Percentiles rank a stretch among this genome's conserved stretches.
These are phyloP conservation scores for Heterobasidion occidentale DNA, from an alignment of 1,284 basidiomycete species.

Conservation along the genomic window DNA sequence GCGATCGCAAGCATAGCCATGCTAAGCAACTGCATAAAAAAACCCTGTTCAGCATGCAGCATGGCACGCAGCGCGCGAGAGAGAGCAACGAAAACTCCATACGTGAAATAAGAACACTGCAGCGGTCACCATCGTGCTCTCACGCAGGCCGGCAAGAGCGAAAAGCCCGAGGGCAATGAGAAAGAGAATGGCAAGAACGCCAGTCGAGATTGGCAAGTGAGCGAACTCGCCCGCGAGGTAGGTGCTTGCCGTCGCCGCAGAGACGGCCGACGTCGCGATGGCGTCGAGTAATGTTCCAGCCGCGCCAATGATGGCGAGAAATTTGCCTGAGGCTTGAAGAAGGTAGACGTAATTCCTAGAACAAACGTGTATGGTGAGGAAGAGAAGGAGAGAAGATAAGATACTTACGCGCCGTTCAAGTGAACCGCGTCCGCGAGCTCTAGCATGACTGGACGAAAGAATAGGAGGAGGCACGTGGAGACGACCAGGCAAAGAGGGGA, in stretches of 20 bases:
- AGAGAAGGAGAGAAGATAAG: background rate
- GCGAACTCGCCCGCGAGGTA: conserved; percentile 58
- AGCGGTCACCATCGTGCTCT: conserved; percentile 52
- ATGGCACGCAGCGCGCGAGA: conserved; percentile 3
- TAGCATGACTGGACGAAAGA: conserved; percentile 67
- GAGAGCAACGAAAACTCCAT: conserved; percentile 15
- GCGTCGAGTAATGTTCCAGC: conserved; percentile 59
- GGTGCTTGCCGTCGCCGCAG: conserved; percentile 58
- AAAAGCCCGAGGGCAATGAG: conserved; percentile 44
- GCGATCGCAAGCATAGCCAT: conserved; percentile 48
- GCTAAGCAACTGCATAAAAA: conserved; percentile 28
- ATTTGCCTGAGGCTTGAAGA: conserved; percentile 54
- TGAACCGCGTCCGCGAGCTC: conserved; percentile 61
- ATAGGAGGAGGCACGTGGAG: conserved; percentile 48
- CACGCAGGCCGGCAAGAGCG: conserved; percentile 51
- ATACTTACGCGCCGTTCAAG: conserved; percentile 50
- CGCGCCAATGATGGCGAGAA: conserved; percentile 51
- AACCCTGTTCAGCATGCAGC: background rate
- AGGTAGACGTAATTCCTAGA: conserved; percentile 24
- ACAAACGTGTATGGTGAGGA: background rate
- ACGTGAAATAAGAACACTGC: conserved; percentile 52
- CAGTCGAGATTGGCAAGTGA: conserved; percentile 42
- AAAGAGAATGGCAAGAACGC: conserved; percentile 40
- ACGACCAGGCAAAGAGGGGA: conserved; percentile 61
- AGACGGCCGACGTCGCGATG: conserved; percentile 56